Conservation (phyloP, 2,329 filamentous ascomycete genomes). For the Hypoxylon sp. region DNA sequence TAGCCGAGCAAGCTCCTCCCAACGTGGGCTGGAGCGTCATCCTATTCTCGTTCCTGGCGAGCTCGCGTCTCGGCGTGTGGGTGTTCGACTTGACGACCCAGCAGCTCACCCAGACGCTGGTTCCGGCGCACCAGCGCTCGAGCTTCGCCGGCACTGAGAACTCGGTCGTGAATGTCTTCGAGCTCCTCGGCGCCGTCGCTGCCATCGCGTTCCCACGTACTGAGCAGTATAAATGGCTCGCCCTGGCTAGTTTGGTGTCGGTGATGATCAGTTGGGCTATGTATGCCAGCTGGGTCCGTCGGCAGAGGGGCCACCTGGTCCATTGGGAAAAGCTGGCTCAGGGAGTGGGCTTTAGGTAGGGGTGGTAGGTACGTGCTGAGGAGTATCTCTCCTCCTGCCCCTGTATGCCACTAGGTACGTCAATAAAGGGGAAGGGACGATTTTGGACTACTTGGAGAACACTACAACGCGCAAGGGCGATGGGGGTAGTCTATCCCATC, state of each 20-base stretch:
- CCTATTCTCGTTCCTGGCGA: conserved; percentile 55
- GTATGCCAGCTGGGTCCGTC: conserved; percentile 55
- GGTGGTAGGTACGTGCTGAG: conserved; percentile 8
- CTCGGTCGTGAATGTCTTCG: conserved; percentile 55
- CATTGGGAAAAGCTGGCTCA: conserved; percentile 54
- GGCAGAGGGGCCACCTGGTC: conserved; percentile 55
- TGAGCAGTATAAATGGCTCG: conserved; percentile 56
- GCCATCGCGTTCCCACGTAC: conserved; percentile 53
- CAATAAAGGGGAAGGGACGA: background rate
- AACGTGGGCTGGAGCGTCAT: conserved; percentile 48
- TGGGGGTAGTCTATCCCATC: background rate
- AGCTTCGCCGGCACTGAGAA: conserved; percentile 58
- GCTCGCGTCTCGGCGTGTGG: conserved; percentile 59
- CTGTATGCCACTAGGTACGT: no score
- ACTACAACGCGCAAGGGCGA: background rate
- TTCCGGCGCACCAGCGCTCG: conserved; percentile 51
- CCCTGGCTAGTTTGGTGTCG: conserved; percentile 51
- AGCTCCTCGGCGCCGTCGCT: conserved; percentile 53
- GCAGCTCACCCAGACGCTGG: conserved; percentile 57
- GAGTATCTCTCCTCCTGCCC: no score
- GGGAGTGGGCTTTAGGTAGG: conserved; percentile 11
- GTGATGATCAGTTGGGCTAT: conserved; percentile 49
- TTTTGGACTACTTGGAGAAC: background rate
- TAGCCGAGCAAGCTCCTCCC: conserved; percentile 27
- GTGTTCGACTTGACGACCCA: conserved; percentile 59